These are phyloP conservation scores for Populus nigra DNA, from an alignment of 345 rosid genomes.

Conservation along the genomic window DNA sequence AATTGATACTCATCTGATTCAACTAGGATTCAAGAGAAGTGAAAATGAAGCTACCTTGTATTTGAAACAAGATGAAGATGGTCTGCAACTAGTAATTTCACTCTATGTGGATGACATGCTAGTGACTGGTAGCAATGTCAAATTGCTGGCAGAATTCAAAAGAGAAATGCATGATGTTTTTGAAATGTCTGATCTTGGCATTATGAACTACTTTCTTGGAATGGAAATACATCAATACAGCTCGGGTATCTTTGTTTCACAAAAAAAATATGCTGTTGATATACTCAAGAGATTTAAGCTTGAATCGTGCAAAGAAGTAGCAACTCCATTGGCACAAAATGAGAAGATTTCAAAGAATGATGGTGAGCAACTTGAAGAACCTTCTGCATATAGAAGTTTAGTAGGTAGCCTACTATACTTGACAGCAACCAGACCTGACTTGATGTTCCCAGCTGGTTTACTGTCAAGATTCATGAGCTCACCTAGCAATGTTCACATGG, in stretches of 20 bases:
- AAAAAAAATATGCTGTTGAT: not conserved
- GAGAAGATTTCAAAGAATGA: not conserved
- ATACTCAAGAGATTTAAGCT: not conserved
- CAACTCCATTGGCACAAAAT: not conserved
- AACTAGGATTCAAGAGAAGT: no score
- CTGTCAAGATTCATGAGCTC: not conserved
- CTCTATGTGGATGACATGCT: not conserved
- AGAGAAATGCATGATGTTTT: not conserved
- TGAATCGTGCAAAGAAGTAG: no score
- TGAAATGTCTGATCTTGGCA: no score
- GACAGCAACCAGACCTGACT: not conserved
- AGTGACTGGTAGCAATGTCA: not conserved
- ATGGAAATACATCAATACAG: not conserved
- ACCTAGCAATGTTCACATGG: not conserved
- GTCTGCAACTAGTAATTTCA: no score
- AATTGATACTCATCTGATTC: no score
- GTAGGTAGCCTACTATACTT: not conserved
- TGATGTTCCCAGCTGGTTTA: not conserved
- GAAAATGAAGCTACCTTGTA: no score
- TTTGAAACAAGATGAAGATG: no score
- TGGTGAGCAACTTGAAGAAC: no score
- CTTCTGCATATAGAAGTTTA: not conserved
- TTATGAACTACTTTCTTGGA: not conserved
- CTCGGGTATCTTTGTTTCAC: not conserved
- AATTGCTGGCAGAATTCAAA: not conserved